Evolutionary conservation across 495 filamentous ascomycete genomes (phyloP).

Genomic region (Penicillium soppii): DNA sequence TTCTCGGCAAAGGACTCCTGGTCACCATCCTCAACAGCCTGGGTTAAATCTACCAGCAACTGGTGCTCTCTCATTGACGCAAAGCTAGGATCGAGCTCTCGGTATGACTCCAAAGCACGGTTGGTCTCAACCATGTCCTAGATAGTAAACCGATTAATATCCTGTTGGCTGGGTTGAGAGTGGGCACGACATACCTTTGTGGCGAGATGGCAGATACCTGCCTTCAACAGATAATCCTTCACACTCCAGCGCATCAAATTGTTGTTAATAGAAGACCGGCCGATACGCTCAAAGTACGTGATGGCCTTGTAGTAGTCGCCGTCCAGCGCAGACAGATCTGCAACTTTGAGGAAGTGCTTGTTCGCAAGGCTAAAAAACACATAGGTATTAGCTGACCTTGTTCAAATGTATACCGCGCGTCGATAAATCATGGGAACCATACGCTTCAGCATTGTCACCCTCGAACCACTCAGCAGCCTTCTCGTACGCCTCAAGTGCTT

Average conservation of each 20-base stretch:
- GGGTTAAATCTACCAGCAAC: conserved; percentile 70
- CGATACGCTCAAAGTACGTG: conserved; percentile 77
- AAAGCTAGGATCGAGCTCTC: conserved; percentile 78
- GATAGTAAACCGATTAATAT: neutral
- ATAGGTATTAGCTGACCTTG: conserved; percentile 1
- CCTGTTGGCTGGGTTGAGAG: neutral
- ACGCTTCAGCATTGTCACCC: conserved; percentile 82
- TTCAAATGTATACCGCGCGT: neutral
- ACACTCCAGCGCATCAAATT: conserved; percentile 87
- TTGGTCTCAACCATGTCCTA: conserved; percentile 71
- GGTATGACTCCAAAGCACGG: conserved; percentile 76
- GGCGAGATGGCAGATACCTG: conserved; percentile 79
- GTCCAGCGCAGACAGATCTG: conserved; percentile 79
- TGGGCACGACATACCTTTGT: conserved; percentile 47
- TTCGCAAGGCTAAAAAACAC: conserved; percentile 66
- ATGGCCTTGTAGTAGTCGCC: conserved; percentile 79
- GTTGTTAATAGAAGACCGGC: conserved; percentile 67
- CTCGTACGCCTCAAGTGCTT: conserved; percentile 76
- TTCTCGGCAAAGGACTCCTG: conserved; percentile 81
- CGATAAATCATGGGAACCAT: conserved; percentile 29
- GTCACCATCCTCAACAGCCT: conserved; percentile 69
- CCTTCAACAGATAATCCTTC: conserved; percentile 91
- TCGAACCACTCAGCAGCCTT: conserved; percentile 85
- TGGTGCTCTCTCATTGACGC: conserved; percentile 72
- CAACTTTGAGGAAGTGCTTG: conserved; percentile 85